phyloP scores from a whole-genome alignment of 805 yeast species.

The Grigorovia jiainica region DNA sequence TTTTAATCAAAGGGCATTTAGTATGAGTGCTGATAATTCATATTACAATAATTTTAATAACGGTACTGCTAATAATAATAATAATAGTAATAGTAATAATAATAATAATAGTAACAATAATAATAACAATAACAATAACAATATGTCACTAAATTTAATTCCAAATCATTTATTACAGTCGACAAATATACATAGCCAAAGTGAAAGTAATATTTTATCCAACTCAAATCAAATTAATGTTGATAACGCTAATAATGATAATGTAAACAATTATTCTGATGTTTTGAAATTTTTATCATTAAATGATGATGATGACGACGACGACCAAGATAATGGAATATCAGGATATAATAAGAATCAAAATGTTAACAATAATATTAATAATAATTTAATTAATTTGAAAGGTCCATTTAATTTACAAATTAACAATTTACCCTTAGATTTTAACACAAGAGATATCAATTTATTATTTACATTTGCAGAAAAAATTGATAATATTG shows the following conservation, averaged over 20 bases:
- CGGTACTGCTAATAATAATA: not conserved
- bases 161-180: constrained; percentile 6
- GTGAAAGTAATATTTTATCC: constrained; percentile 8
- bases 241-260: no score
- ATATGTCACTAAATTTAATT: not conserved
- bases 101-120: not conserved
- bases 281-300: not conserved
- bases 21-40: not conserved
- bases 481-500: constrained; percentile 45
- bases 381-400: constrained; percentile 1
- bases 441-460: constrained; percentile 56
- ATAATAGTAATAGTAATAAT: not conserved
- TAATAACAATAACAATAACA: not conserved
- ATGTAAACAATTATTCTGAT: not conserved
- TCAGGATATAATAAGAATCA: constrained; percentile 3
- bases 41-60: not conserved
- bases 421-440: constrained; percentile 50
- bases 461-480: constrained; percentile 56
- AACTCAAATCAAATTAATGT: no score
- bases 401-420: constrained; percentile 21
- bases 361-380: not conserved
- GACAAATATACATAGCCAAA: constrained; percentile 6
- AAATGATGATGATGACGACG: not conserved
- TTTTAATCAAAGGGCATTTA: not conserved
- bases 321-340: not conserved